These are phyloP conservation scores for Ophiocytium majus DNA, from an alignment of 352 stramenopile species.

Conservation along the genomic window DNA sequence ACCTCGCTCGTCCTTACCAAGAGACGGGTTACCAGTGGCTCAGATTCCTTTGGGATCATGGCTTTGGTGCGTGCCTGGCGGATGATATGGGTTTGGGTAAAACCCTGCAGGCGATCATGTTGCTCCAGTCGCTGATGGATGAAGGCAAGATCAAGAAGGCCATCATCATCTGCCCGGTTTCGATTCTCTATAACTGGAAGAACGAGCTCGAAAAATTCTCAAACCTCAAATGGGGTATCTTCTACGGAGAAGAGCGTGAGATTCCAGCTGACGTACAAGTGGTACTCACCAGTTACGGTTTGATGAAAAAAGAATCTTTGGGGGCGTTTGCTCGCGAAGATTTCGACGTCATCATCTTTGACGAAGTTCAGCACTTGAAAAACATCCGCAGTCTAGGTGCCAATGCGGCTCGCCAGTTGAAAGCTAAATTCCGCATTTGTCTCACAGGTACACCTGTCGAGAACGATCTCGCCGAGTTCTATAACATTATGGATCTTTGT, in stretches of 20 bases:
- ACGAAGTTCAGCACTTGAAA: constrained; percentile 15
- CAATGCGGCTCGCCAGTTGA: constrained; percentile 13
- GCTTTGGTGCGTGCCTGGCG: constrained; percentile 32
- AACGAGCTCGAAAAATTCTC: constrained; percentile 91
- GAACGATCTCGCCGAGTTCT: constrained; percentile 6
- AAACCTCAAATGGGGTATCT: neutral
- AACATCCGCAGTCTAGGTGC: constrained; percentile 6
- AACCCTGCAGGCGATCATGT: constrained; percentile 62
- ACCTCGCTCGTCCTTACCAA: constrained; percentile 8
- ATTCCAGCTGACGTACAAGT: neutral
- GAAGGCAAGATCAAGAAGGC: constrained; percentile 57
- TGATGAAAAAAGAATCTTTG: constrained; percentile 17
- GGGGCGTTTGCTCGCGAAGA: neutral
- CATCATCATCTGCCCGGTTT: constrained; percentile 88
- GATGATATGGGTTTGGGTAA: constrained; percentile 67
- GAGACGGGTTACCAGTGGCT: neutral
- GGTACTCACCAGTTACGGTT: neutral
- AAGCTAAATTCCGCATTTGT: constrained; percentile 16
- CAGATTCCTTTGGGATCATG: neutral
- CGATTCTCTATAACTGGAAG: constrained; percentile 95
- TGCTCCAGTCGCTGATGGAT: constrained; percentile 66
- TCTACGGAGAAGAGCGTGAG: neutral
- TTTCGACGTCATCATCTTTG: neutral
- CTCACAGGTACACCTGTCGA: constrained; percentile 9
- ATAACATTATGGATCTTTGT: constrained; percentile 14